Evolutionary conservation across 352 stramenopile species (phyloP), one percentile per base, ranked within the genome.

Genomic region (Nothophytophthora sp.): DNA sequence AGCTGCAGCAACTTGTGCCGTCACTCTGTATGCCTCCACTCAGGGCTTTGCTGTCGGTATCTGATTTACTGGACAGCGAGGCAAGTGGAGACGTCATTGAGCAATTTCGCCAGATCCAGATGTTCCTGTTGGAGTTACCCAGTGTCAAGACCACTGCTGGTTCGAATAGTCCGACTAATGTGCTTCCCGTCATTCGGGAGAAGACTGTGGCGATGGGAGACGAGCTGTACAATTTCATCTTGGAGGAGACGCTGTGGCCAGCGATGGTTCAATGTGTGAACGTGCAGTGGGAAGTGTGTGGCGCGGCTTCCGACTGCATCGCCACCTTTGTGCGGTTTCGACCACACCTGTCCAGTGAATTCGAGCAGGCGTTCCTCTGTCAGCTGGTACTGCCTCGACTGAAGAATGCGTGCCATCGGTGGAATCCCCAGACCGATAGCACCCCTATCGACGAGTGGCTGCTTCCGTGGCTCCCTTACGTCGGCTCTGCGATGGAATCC

Each of bases 401-500:
- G 35, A 85, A 83, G 54, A 82, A 84, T 47, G 78, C 86, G 34
- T 92, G 81, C 15, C 65, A 80, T 36, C 46, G 55, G 27, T 94
- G 84, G 77, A 61, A 84, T 23, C 75, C 70, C 25, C 63, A 70
- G 2, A 55, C 45, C 1, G 65, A 91, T 43, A 56, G 47, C 2
- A 68, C 52, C n/a, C 52, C 72, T 9, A 86, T 96, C 44, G 79
- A 94, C 55, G 69, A 88, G 23, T 96, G 86, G 84, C 50, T 94
- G 13, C 41, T 86, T n/a, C 82, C 82, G 22, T 96, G 86, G 86
- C 27, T 60, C 9, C 59, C 55, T 11, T 59, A 76, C 19, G 23
- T 95, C 10, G 73, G 61, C 4, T 46, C 51, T n/a, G 60, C 57
- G 15, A 66, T 92, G 43, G 53, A 73, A 8, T 60, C 66, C 2